Conservation (phyloP, 805 yeast species). For the Tetrapisispora pingtungensis region DNA sequence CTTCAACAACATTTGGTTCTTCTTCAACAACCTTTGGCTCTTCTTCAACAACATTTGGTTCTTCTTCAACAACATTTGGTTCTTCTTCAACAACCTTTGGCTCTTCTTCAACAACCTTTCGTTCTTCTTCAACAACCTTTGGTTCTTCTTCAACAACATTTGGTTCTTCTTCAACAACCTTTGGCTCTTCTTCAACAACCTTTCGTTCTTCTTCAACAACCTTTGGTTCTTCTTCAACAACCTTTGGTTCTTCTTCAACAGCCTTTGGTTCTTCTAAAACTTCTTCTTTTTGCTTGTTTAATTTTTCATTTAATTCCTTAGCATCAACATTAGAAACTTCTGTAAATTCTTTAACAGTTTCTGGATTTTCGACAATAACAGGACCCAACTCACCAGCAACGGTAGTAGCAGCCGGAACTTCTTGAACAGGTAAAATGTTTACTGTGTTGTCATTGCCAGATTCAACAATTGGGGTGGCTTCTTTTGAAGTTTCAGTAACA, state of each 20-base stretch:
- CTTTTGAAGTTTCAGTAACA: constrained; percentile 3
- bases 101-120: constrained; percentile 2
- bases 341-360: constrained; percentile 54
- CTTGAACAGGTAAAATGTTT: background rate
- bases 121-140: constrained; percentile 1
- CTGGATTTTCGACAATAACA: constrained; percentile 40
- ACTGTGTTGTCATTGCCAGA: background rate
- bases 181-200: background rate
- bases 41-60: constrained; percentile 4
- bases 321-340: constrained; percentile 49
- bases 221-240: too few relatives aligned
- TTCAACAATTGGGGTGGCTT: constrained; percentile 11
- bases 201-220: background rate
- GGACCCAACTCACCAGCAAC: constrained; percentile 36
- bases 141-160: background rate
- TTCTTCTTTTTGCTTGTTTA: constrained; percentile 12
- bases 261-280: constrained; percentile 1
- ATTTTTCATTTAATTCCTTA: constrained; percentile 42
- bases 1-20: constrained; percentile 3
- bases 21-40: constrained; percentile 1
- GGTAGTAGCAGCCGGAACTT: background rate
- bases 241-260: too few relatives aligned
- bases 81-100: constrained; percentile 2
- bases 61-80: constrained; percentile 3
- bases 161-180: background rate